These are phyloP conservation scores for Aspergillus pseudotamarii DNA, from an alignment of 2,329 filamentous ascomycete genomes.

Conservation along the genomic window DNA sequence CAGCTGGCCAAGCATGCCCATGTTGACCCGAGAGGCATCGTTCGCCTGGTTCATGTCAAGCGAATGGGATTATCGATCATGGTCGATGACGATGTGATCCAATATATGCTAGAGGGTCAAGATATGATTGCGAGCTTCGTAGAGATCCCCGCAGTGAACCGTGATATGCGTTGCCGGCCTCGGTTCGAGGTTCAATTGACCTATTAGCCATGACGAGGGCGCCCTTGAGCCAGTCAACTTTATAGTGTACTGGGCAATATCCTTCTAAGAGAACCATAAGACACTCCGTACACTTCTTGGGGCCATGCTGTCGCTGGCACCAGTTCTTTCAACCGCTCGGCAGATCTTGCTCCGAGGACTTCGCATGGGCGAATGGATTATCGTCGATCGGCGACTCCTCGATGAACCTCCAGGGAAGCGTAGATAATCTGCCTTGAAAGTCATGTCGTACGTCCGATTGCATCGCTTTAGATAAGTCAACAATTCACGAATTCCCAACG, in stretches of 20 bases:
- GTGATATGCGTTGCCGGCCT: neutral
- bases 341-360: neutral
- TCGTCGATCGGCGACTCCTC: neutral
- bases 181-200: neutral
- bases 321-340: no score
- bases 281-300: neutral
- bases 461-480: neutral
- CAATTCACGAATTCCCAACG: neutral
- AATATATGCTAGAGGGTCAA: slow-evolving; percentile 79
- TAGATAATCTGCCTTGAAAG: neutral
- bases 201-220: neutral
- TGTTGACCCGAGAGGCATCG: neutral
- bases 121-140: slow-evolving; percentile 68
- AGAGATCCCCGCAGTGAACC: neutral
- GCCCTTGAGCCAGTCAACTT: neutral
- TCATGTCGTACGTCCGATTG: neutral
- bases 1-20: slow-evolving; percentile 57
- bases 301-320: no score
- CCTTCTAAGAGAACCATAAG: neutral
- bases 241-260: neutral
- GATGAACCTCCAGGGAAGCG: neutral
- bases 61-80: slow-evolving; percentile 74
- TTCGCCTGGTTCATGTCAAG: slow-evolving; percentile 60
- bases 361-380: neutral
- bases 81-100: slow-evolving; percentile 83